phyloP scores from a whole-genome alignment of 345 rosid genomes.

The Tarenaya hassleriana region DNA sequence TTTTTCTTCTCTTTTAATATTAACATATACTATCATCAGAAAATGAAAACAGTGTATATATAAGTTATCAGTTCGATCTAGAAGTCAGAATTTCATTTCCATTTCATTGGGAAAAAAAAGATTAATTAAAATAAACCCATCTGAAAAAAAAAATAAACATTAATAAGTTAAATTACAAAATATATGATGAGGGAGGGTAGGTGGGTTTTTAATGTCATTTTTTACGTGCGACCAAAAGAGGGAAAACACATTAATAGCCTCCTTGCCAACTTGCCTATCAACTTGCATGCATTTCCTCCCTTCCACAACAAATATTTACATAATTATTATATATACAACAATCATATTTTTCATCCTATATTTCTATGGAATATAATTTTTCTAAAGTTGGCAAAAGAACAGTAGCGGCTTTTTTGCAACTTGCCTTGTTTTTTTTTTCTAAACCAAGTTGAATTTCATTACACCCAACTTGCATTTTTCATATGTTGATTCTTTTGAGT shows the following conservation, averaged over 20 bases:
- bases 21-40: no score
- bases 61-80: no score
- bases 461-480: constrained; percentile 36
- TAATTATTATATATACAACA: constrained; percentile 18
- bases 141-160: not conserved
- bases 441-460: constrained; percentile 34
- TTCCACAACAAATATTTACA: constrained; percentile 27
- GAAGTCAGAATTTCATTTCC: no score
- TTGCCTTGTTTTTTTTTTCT: constrained; percentile 29
- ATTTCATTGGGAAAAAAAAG: not conserved
- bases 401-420: constrained; percentile 26
- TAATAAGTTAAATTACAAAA: not conserved
- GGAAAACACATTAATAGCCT: constrained; percentile 31
- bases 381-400: constrained; percentile 20
- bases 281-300: constrained; percentile 35
- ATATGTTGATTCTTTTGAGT: constrained; percentile 21
- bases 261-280: constrained; percentile 45
- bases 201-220: constrained; percentile 28
- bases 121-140: not conserved
- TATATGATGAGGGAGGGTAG: constrained; percentile 11
- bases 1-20: no score
- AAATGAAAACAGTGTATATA: no score
- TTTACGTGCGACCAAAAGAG: constrained; percentile 28
- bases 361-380: constrained; percentile 17
- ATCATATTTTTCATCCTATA: constrained; percentile 14